These are phyloP conservation scores for Cordia subcordata DNA, from an alignment of 257 asterid genomes.

Conservation along the genomic window DNA sequence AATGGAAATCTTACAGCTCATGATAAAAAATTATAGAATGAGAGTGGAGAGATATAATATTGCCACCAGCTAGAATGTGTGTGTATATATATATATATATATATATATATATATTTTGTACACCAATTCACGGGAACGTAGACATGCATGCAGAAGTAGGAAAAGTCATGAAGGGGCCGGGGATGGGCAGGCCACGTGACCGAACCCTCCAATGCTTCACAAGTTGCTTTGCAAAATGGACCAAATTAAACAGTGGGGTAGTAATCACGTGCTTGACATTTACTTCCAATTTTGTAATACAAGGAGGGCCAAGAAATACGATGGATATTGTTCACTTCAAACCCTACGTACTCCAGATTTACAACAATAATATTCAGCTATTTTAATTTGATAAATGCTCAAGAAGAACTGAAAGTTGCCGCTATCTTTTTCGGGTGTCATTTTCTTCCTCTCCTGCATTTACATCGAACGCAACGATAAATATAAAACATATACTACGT, in stretches of 20 bases:
- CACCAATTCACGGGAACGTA: too few relatives aligned
- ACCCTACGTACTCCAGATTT: too few relatives aligned
- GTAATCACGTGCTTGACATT: not conserved
- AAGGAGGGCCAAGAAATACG: not conserved
- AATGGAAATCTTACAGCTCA: too few relatives aligned
- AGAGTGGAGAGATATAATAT: too few relatives aligned
- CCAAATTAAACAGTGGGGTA: not conserved
- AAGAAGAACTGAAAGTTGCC: not conserved
- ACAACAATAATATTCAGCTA: not conserved
- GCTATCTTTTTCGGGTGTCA: not conserved
- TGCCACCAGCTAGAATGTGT: too few relatives aligned
- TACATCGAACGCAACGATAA: not conserved
- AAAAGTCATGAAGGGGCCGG: too few relatives aligned
- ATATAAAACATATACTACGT: too few relatives aligned
- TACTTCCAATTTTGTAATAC: not conserved
- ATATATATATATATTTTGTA: too few relatives aligned
- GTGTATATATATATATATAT: too few relatives aligned
- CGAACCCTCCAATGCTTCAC: not conserved
- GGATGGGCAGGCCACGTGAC: too few relatives aligned
- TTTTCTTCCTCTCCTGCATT: not conserved
- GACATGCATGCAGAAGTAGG: too few relatives aligned
- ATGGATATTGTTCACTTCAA: not conserved
- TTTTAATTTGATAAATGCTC: not conserved
- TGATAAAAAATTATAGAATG: too few relatives aligned
- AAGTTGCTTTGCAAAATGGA: constrained; percentile 7